Base-by-base conservation (phyloP, 2,329 filamentous ascomycete genomes). In the Cladosporium colombiae region DNA sequence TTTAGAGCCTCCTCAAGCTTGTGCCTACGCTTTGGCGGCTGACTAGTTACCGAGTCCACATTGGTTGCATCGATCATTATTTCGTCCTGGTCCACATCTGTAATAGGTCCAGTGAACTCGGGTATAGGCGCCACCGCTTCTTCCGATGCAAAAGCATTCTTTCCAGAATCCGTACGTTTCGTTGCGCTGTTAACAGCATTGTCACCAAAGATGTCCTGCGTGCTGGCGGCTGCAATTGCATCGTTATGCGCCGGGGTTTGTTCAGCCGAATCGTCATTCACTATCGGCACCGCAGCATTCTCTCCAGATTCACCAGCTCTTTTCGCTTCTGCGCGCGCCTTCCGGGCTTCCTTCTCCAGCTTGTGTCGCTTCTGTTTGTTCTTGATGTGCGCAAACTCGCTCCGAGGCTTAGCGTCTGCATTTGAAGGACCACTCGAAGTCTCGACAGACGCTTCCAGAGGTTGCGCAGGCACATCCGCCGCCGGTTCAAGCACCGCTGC, bases 11-110 rank as follows among this genome's bases (percentile, higher is more conserved):
- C 73, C 3, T 78, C 76, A 13, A 79, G 71, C 65, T 81, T 80
- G 52, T 82, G 77, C 3, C 82, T 78, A 66, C 82, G 77, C 67
- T 82, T 82, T 35, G 88, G 76, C 0, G 85, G 85, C 60, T 70
- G 52, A 25, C 37, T 18, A 21, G 57, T 29, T 27, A 65, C 58
- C n/a, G 21, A n/a, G 10, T 62, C 55, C 25, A 16, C 31, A 29
- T 46, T 53, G 18, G 66, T 60, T 31, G 40, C 52, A 56, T 65
- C 60, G 33, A 65, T 29, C 35, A 63, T 56, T 21, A 56, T 33
- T 33, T 56, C 61, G 23, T 63, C 61, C 29, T 63, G 29, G 23
- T 65, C 40, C n/a, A 44, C 33, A 13, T 66, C 56, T 8, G 27
- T 25, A 37, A 66, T 65, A 6, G 14, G 60, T 46, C 53, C 57